These are phyloP conservation scores for Nakazawaea ernobii DNA, from an alignment of 805 yeast species.

Conservation along the genomic window DNA sequence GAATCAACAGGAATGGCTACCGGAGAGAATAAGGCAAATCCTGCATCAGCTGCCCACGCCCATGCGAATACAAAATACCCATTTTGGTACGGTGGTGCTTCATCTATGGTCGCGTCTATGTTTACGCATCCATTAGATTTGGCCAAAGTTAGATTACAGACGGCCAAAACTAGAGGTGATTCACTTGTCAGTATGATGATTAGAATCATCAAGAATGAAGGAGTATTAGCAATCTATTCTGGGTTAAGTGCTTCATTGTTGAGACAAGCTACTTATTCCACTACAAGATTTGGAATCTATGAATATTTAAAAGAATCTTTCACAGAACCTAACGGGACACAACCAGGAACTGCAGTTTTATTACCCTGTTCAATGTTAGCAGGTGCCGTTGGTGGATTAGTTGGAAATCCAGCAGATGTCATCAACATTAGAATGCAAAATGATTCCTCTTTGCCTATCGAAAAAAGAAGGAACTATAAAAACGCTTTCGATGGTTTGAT, in stretches of 20 bases:
- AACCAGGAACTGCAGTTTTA: conserved; percentile 53
- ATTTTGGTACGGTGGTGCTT: conserved; percentile 66
- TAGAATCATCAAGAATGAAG: conserved; percentile 58
- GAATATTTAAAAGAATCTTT: conserved; percentile 62
- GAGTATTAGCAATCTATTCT: conserved; percentile 63
- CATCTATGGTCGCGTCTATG: conserved; percentile 61
- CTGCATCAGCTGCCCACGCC: not conserved
- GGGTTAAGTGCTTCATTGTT: conserved; percentile 79
- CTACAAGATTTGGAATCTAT: conserved; percentile 82
- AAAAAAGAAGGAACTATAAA: conserved; percentile 63
- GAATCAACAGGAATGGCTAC: too few relatives aligned
- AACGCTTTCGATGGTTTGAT: conserved; percentile 74
- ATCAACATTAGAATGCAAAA: conserved; percentile 90
- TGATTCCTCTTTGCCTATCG: conserved; percentile 63
- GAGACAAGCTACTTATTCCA: conserved; percentile 85
- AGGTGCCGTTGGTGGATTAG: conserved; percentile 78
- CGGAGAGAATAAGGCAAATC: too few relatives aligned
- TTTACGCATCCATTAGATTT: conserved; percentile 80
- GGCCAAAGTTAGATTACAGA: conserved; percentile 82
- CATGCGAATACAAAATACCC: conserved; percentile 26
- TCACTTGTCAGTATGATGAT: conserved; percentile 56
- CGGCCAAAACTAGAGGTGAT: conserved; percentile 65
- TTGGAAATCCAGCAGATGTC: conserved; percentile 86
- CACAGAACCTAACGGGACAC: conserved; percentile 31
- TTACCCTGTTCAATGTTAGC: conserved; percentile 80